phyloP scores from a whole-genome alignment of 129 eudicot genomes.

The Mikania micrantha region DNA sequence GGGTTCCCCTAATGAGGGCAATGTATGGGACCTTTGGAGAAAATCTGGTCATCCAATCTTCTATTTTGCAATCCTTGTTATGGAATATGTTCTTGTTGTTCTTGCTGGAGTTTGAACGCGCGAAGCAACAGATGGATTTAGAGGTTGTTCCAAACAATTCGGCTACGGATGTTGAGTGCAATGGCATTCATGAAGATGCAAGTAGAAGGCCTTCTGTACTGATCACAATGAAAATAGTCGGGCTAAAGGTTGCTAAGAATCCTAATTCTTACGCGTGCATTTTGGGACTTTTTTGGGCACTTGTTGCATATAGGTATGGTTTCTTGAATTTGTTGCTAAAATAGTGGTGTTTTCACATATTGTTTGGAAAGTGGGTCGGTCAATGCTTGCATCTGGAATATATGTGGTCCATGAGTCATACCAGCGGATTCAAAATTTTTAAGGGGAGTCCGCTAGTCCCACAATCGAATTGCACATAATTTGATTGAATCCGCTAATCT shows the following conservation, averaged over 20 bases:
- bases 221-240: background rate
- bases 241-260: background rate
- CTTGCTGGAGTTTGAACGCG: slow-evolving; percentile 34
- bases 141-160: no score
- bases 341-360: no score
- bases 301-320: background rate
- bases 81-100: slow-evolving; percentile 39
- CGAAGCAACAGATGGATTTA: background rate
- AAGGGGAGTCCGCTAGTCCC: no score
- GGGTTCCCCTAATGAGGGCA: slow-evolving; percentile 49
- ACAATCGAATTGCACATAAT: no score
- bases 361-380: background rate
- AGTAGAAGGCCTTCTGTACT: background rate
- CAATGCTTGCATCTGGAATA: no score
- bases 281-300: background rate
- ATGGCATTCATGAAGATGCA: background rate
- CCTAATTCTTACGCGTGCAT: background rate
- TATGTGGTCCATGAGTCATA: no score
- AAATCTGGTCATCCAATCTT: slow-evolving; percentile 41
- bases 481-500: no score
- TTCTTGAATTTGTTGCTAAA: no score
- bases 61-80: slow-evolving; percentile 33
- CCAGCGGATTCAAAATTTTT: no score
- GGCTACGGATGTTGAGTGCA: no score
- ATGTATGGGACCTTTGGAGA: slow-evolving; percentile 43